A percentile compares a stretch with the other conserved stretches of the same genome.
phyloP scores from a whole-genome alignment of 1,284 basidiomycete species.

The Phylloporus sp. region DNA sequence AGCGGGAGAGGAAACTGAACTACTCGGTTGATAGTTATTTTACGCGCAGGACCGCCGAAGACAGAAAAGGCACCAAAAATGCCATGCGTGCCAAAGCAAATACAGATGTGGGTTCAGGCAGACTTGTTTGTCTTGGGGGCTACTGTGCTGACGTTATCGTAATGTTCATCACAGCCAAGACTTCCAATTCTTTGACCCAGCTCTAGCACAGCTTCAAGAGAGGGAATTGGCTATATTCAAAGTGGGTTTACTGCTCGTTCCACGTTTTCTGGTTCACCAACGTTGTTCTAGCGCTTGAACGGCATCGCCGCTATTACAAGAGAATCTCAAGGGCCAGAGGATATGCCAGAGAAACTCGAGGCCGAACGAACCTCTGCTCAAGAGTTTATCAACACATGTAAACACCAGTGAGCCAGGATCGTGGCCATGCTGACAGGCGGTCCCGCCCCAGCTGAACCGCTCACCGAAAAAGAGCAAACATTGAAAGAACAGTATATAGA shows the following conservation, averaged over 20 bases:
- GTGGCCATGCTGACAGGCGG: not conserved
- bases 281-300: slow-evolving; percentile 56
- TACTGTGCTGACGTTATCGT: not conserved
- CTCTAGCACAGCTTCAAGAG: slow-evolving; percentile 86
- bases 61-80: slow-evolving; percentile 84
- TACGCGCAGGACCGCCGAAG: slow-evolving; percentile 81
- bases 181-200: slow-evolving; percentile 95
- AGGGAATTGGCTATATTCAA: slow-evolving; percentile 85
- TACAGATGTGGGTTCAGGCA: slow-evolving; percentile 68
- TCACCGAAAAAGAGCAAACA: slow-evolving; percentile 84
- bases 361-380: slow-evolving; percentile 83
- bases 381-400: slow-evolving; percentile 85
- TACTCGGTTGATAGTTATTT: slow-evolving; percentile 96
- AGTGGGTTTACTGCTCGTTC: slow-evolving; percentile 42
- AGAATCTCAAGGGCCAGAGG: slow-evolving; percentile 72
- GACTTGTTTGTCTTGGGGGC: not conserved
- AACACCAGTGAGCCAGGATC: not conserved
- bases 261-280: not conserved
- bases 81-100: slow-evolving; percentile 89
- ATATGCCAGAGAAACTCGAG: slow-evolving; percentile 86
- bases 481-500: slow-evolving; percentile 81
- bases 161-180: slow-evolving; percentile 74
- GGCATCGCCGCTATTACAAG: slow-evolving; percentile 76
- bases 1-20: slow-evolving; percentile 95
- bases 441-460: slow-evolving; percentile 67